Conservation (phyloP, 2,329 filamentous ascomycete species). For the Phialocephala subalpina region DNA sequence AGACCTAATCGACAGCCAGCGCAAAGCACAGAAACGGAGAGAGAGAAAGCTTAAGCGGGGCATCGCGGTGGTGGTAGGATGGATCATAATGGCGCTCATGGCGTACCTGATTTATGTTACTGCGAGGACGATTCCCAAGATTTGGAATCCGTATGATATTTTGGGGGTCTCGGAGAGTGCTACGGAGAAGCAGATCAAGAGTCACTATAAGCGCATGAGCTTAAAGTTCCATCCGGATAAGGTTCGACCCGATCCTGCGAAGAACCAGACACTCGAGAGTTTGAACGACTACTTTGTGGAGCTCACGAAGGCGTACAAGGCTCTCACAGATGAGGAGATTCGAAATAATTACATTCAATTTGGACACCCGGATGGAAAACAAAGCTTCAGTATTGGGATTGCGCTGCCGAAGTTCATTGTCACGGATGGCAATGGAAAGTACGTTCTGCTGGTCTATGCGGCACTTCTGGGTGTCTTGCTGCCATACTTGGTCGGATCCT, state of each 20-base stretch:
- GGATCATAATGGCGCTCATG: conserved; percentile 88
- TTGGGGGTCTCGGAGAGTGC: conserved; percentile 86
- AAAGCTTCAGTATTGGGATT: conserved; percentile 97
- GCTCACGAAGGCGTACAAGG: conserved; percentile 97
- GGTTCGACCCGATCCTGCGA: conserved; percentile 79
- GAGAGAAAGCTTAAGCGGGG: conserved; percentile 89
- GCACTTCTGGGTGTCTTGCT: conserved; percentile 86
- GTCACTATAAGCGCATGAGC: conserved; percentile 86
- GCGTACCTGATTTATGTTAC: conserved; percentile 88
- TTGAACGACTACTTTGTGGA: conserved; percentile 93
- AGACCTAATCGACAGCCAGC: conserved; percentile 82
- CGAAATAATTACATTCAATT: conserved; percentile 97
- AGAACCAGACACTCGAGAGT: conserved; percentile 87
- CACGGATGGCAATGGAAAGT: conserved; percentile 93
- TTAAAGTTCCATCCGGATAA: conserved; percentile 94
- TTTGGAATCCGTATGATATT: conserved; percentile 98
- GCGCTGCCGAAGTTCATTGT: conserved; percentile 93
- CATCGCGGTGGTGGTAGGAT: conserved; percentile 78
- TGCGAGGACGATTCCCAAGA: conserved; percentile 72
- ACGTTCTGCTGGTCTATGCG: conserved; percentile 90
- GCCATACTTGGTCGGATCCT: conserved; percentile 92
- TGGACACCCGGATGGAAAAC: conserved; percentile 96
- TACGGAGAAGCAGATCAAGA: conserved; percentile 91
- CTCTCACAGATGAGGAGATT: conserved; percentile 95
- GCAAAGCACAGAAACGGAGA: conserved; percentile 86